phyloP scores from a whole-genome alignment of 345 rosid species.

The Carallia pectinifolia region DNA sequence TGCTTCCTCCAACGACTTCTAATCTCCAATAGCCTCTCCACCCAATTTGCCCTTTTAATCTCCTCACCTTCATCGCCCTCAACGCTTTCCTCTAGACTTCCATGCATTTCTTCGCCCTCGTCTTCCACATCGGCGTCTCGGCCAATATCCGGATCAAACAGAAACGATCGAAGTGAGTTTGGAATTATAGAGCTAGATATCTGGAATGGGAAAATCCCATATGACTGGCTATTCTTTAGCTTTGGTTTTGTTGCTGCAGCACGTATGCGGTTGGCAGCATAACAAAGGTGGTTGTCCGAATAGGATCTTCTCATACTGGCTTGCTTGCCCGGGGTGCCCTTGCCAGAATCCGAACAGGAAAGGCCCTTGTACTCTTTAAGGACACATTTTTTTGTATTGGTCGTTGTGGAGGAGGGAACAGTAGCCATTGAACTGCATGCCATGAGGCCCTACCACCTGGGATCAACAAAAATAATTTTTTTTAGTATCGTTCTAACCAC shows the following conservation, averaged over 20 bases:
- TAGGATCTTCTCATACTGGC: constrained; percentile 48
- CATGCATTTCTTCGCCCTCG: constrained; percentile 23
- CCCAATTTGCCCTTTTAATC: constrained; percentile 65
- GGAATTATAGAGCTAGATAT: constrained; percentile 59
- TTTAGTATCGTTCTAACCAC: neutral
- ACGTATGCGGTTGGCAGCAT: constrained; percentile 31
- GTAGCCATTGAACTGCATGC: constrained; percentile 45
- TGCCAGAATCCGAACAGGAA: constrained; percentile 51
- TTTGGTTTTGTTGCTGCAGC: constrained; percentile 51
- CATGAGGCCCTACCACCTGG: constrained; percentile 31
- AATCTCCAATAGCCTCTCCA: constrained; percentile 64
- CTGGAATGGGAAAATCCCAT: constrained; percentile 57
- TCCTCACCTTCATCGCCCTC: constrained; percentile 23
- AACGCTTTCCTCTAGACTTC: constrained; percentile 16
- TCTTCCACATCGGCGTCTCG: constrained; percentile 31
- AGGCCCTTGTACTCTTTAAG: constrained; percentile 51
- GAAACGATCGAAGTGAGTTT: constrained; percentile 42
- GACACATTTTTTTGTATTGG: constrained; percentile 29
- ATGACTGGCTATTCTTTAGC: constrained; percentile 53
- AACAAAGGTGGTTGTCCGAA: constrained; percentile 66
- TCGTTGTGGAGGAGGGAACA: constrained; percentile 41
- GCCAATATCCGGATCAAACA: constrained; percentile 58
- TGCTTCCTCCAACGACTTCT: constrained; percentile 53
- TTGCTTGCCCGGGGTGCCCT: constrained; percentile 40
- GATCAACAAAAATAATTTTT: neutral